Evolutionary conservation across 805 yeast species (phyloP).

Genomic region (Lachancea cidri): DNA sequence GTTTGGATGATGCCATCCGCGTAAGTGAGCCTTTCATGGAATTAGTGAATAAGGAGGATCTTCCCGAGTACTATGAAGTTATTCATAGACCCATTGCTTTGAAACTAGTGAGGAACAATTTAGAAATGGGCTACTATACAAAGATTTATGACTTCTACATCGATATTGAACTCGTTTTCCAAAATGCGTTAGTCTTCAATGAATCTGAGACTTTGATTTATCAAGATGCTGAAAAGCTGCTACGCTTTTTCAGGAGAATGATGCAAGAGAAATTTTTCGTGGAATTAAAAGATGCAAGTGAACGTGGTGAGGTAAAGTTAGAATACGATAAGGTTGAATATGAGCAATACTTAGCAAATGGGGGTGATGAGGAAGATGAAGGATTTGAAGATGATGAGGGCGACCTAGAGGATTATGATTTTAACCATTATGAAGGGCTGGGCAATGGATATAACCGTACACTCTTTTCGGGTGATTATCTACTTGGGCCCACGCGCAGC

Average conservation of each 20-base stretch:
- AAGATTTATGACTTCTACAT: conserved; percentile 55
- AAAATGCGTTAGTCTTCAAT: conserved; percentile 76
- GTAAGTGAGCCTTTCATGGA: conserved; percentile 71
- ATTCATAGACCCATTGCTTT: conserved; percentile 74
- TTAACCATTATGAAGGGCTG: conserved; percentile 29
- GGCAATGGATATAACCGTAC: conserved; percentile 32
- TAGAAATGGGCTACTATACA: conserved; percentile 48
- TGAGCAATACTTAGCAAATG: conserved; percentile 23
- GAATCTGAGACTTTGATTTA: conserved; percentile 66
- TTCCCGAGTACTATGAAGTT: conserved; percentile 76
- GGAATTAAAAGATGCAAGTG: conserved; percentile 26
- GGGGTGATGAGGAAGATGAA: conserved; percentile 16
- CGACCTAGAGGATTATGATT: conserved; percentile 25
- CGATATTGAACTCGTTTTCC: conserved; percentile 59
- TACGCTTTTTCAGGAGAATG: conserved; percentile 42
- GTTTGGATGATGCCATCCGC: conserved; percentile 25
- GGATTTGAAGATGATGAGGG: conserved; percentile 20
- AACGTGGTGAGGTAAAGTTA: conserved; percentile 29
- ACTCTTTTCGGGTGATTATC: conserved; percentile 26
- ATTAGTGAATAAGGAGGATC: conserved; percentile 61
- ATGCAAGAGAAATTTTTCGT: conserved; percentile 25
- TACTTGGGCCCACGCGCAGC: conserved; percentile 20
- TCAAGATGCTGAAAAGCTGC: conserved; percentile 62
- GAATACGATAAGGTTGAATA: conserved; percentile 30
- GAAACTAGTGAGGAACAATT: conserved; percentile 46